Evolutionary conservation across 108 stramenopile species (phyloP), one percentile per base, ranked within the genome.

Genomic region (Fistulifera solaris): DNA sequence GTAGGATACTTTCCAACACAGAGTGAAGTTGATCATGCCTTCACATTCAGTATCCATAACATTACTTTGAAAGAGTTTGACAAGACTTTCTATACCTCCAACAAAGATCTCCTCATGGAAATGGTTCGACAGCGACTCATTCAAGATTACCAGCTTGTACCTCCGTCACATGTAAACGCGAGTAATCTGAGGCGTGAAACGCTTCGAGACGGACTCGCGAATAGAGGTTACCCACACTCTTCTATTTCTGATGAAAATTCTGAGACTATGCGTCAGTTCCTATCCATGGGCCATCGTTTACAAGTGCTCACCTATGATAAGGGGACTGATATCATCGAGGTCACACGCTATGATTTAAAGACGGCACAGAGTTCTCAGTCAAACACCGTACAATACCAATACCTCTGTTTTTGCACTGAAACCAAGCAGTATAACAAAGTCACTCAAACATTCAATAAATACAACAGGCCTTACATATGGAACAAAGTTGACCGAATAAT

Each of bases 1-100:
- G 95, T 95, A 38, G 98, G 98, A 59, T 84, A 90, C 62, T 92
- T 90, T 47, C 81, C 96, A n/a, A 73, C 96, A n/a, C 79, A 73
- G 43, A 73, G 79, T 68, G 91, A 93, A 41, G 57, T 94, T 47
- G 72, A 83, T 56, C 70, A 59, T 14, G 74, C 75, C 19, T 94
- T 76, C 41, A 58, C 76, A 40, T 69, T 87, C 51, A 86, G 78
- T 38, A 80, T 76, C 25, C 89, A 90, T 48, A 69, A 72, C 35
- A 73, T 87, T 17, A 78, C 83, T 22, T 71, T 92, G 12, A 74
- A 69, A 46, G 81, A 80, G 44, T 77, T 90, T 56, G 80, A 89
- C 40, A 74, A 73, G 27, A 81, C 76, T 6, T 54, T 78, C 43
- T 89, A 85, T 53, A 62, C 65, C n/a, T 79, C 67, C 26, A 86